A percentile compares a stretch with the other conserved stretches of the same genome.
Conservation (phyloP, 2,329 filamentous ascomycete genomes). For the Beauveria rudraprayagi region DNA sequence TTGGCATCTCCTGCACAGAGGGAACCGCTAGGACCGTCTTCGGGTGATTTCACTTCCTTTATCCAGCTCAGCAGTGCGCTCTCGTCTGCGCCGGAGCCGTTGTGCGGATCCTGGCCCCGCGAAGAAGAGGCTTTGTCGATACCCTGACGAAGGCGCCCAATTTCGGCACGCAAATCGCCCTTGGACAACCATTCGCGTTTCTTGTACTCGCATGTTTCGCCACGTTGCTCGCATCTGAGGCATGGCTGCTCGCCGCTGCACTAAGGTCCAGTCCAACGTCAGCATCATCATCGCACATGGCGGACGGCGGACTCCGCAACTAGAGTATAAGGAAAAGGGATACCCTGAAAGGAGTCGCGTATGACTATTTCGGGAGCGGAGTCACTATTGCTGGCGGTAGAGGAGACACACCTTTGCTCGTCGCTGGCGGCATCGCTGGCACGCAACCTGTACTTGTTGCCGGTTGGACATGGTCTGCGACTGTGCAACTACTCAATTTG, state of each 20-base stretch:
- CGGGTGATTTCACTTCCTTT: neutral
- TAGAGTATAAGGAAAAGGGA: neutral
- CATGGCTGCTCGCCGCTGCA: slow-evolving; percentile 12
- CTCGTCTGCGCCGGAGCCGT: neutral
- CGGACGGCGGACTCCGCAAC: neutral
- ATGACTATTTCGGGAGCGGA: neutral
- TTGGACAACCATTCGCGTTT: slow-evolving; percentile 10
- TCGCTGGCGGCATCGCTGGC: slow-evolving; percentile 13
- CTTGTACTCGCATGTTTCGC: slow-evolving; percentile 11
- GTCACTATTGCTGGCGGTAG: neutral
- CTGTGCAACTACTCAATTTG: neutral
- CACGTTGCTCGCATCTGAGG: neutral
- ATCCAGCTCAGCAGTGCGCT: neutral
- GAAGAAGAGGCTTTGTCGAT: neutral
- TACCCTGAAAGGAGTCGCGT: no score
- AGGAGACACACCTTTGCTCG: slow-evolving; percentile 11
- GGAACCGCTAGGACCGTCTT: neutral
- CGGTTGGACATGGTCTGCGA: neutral
- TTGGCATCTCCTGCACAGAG: neutral
- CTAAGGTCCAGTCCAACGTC: neutral
- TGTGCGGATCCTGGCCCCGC: neutral
- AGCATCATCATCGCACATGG: neutral
- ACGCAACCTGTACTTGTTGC: slow-evolving; percentile 5
- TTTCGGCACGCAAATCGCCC: slow-evolving; percentile 17
- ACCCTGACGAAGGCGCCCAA: slow-evolving; percentile 16